These are phyloP conservation scores for Dictyostelium purpureum DNA, from an alignment of 78 protist genomes.

Conservation along the genomic window DNA sequence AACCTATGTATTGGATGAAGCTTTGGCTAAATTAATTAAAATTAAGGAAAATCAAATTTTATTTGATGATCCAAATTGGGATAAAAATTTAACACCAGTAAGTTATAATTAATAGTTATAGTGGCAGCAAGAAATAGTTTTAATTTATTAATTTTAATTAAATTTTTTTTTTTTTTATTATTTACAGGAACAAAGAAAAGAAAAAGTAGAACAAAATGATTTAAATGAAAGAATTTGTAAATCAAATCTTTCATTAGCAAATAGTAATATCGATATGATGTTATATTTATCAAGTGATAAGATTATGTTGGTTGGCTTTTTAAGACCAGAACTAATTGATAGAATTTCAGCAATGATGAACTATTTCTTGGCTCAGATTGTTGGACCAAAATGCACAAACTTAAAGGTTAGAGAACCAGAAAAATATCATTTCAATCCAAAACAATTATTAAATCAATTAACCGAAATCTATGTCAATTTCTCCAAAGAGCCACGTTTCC, in stretches of 20 bases:
- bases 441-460: conserved; percentile 34
- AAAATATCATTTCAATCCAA: conserved; percentile 65
- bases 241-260: conserved; percentile 24
- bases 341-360: conserved; percentile 80
- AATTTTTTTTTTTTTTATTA: not conserved
- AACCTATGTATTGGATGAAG: conserved; percentile 77
- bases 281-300: conserved; percentile 35
- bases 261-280: conserved; percentile 57
- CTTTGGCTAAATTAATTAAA: conserved; percentile 48
- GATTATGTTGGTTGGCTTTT: conserved; percentile 22
- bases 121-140: too few relatives aligned
- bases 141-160: not conserved
- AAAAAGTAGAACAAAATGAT: conserved; percentile 49
- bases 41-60: conserved; percentile 27
- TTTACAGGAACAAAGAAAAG: conserved; percentile 24
- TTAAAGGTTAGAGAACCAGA: conserved; percentile 78
- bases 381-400: conserved; percentile 79
- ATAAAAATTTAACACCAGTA: conserved; percentile 26
- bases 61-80: conserved; percentile 24
- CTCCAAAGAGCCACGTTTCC: conserved; percentile 15
- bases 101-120: not conserved
- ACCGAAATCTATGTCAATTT: conserved; percentile 70
- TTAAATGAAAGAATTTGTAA: conserved; percentile 41
- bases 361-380: conserved; percentile 40
- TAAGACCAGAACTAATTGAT: conserved; percentile 75